phyloP scores from a whole-genome alignment of 805 yeast species.

The Yamadazyma akitaensis region DNA sequence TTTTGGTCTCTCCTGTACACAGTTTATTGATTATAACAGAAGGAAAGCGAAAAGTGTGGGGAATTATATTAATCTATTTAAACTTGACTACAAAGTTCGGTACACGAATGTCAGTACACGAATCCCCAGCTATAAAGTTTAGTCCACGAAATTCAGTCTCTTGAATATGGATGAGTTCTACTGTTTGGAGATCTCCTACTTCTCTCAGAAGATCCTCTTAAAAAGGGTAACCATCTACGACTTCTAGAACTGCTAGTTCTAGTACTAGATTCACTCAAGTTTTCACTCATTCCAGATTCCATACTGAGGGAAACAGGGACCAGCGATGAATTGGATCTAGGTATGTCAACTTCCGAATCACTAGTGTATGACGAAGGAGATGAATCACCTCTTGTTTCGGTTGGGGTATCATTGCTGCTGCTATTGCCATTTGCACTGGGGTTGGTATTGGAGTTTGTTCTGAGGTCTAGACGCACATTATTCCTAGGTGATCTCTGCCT shows the following conservation, averaged over 20 bases:
- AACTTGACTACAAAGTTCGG: too few relatives aligned
- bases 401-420: neutral
- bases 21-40: neutral
- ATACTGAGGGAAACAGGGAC: neutral
- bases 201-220: constrained; percentile 1
- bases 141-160: neutral
- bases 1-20: neutral
- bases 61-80: neutral
- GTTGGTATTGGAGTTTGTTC: neutral
- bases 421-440: neutral
- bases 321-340: neutral
- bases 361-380: neutral
- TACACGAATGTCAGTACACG: too few relatives aligned
- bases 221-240: constrained; percentile 1
- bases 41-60: neutral
- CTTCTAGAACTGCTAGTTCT: neutral
- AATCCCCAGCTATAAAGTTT: too few relatives aligned
- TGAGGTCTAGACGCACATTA: neutral
- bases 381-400: neutral
- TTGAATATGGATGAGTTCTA: neutral
- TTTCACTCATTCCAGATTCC: neutral
- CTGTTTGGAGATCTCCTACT: neutral
- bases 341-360: neutral
- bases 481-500: neutral
- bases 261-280: constrained; percentile 13